Base-by-base conservation (phyloP, 2,329 filamentous ascomycete genomes). In the Pseudogymnoascus sp. region DNA sequence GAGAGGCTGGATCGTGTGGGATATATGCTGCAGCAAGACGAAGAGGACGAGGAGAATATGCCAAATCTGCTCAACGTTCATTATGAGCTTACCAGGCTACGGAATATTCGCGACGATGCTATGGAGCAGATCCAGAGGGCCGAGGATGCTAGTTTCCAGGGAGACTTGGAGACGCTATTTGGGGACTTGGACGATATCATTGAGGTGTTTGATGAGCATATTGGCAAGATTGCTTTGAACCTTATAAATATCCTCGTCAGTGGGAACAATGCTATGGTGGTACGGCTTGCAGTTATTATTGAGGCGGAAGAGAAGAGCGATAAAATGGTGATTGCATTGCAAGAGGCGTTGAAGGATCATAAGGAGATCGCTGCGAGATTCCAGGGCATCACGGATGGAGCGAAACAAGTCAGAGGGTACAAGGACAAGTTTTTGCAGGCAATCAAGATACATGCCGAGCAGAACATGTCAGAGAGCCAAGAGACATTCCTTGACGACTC, bases 241-340 rank as follows among this genome's bases (percentile, higher is more conserved):
- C 79, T 99, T 62, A 94, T 99, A 68, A 88, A 87, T 64, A 80
- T 97, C 36, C 86, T 99, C 22, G 86, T 94, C 68, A 83, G 86
- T 39, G 92, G 92, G 64, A 96, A 97, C 71, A 88, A 90, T 66
- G 88, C 90, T 36, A 81, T 97, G 70, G 90, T 99, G 11, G 94
- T 97, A 54, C 85, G 94, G 47, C 83, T 99, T 65, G 94, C 93
- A 8, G 82, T 97, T 63, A 86, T 99, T 61, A 92, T 99, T 65
- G 89, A 96, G 72, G 92, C 92, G 33, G 94, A 99, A 74, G 94
- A 99, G 78, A 94, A 92, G 80, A 96, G 92, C 70, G 94, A 99
- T 73, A 89, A 90, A 74, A 89, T 92, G 66, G 91, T 96, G 25
- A 82, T 89, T 70, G 94, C 94, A 2, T 78, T 99, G 65, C 92